Base-by-base conservation (phyloP, 495 filamentous ascomycete genomes). In the Penicillium goetzii region DNA sequence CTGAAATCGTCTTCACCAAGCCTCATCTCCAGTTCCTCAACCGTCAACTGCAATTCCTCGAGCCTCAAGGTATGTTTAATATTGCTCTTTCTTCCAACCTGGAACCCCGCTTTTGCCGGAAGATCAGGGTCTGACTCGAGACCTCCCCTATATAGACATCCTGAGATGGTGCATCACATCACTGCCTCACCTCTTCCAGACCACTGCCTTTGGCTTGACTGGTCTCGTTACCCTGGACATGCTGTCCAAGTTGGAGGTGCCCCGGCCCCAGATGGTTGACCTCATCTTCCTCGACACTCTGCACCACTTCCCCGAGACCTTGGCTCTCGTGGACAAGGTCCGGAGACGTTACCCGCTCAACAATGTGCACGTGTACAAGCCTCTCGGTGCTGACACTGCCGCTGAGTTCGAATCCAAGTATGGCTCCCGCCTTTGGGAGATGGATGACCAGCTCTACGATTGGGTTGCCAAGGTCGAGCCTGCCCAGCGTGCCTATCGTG, bases 401-500 rank as follows among this genome's bases (percentile, higher is more conserved):
- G 82, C 84, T 23, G 88, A 97, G 55, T 97, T 99, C 71, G 88
- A 90, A 72, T 76, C 83, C 56, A 87, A 86, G 70, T 90, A 97
- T 72, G 94, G 96, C 72, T 80, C 88, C 71, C 87, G 85, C 55
- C 82, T 99, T 15, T 99, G 93, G 90, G 90, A 97, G 71, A 85
- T 81, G 11, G 90, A 94, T 59, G 84, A 92, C 43, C 89, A 97
- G 69, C 84, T 92, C 43, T 99, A 99, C 79, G 95, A 99, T 84
- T 99, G 90, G 85, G 82, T 93, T 54, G 95, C 93, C 77, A 99
- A 99, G 80, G 95, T 98, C 21, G 95, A 99, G 81, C 96, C 95
- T 15, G 91, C 91, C 55, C 90, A 97, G 78, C 89, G 95, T 53
- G 92, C 95, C 14, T 99, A 97, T 76, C 78, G 86, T 6, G 90